These are phyloP conservation scores for Mycena crocata DNA, from an alignment of 768 basidiomycete genomes.

Conservation along the genomic window DNA sequence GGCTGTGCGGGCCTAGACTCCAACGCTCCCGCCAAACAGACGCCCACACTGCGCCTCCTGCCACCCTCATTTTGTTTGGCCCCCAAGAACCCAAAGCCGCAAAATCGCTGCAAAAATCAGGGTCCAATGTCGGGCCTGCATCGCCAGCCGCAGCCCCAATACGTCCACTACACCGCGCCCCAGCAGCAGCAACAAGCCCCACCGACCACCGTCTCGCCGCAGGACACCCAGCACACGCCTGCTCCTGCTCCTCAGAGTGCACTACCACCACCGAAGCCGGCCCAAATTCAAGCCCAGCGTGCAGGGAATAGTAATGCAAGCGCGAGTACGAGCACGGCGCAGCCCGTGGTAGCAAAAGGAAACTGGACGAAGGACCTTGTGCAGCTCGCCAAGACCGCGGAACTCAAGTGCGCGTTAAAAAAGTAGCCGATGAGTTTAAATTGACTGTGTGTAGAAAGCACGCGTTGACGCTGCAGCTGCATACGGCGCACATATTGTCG, in stretches of 20 bases:
- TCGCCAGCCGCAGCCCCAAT: constrained; percentile 13
- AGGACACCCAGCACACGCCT: constrained; percentile 24
- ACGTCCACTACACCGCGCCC: constrained; percentile 18
- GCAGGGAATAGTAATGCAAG: not conserved
- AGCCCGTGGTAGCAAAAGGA: constrained; percentile 70
- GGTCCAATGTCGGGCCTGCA: constrained; percentile 20
- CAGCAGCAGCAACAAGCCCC: not conserved
- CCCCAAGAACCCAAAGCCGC: constrained; percentile 12
- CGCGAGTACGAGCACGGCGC: not conserved
- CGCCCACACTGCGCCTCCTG: not conserved
- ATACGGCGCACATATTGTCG: constrained; percentile 88
- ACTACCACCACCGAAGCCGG: not conserved
- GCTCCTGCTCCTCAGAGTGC: not conserved
- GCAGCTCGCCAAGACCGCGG: constrained; percentile 87
- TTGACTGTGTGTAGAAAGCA: constrained; percentile 56
- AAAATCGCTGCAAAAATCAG: no score
- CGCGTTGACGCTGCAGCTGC: constrained; percentile 83
- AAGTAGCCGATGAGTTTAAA: not conserved
- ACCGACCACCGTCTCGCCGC: constrained; percentile 27
- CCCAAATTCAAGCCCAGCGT: not conserved
- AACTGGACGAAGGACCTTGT: constrained; percentile 92
- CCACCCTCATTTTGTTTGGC: constrained; percentile 2
- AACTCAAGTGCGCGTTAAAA: constrained; percentile 76
- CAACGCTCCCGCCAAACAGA: not conserved
- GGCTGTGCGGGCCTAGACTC: not conserved